Evolutionary conservation across 257 asterid genomes (phyloP).

Genomic region (Knoxia roxburghii): DNA sequence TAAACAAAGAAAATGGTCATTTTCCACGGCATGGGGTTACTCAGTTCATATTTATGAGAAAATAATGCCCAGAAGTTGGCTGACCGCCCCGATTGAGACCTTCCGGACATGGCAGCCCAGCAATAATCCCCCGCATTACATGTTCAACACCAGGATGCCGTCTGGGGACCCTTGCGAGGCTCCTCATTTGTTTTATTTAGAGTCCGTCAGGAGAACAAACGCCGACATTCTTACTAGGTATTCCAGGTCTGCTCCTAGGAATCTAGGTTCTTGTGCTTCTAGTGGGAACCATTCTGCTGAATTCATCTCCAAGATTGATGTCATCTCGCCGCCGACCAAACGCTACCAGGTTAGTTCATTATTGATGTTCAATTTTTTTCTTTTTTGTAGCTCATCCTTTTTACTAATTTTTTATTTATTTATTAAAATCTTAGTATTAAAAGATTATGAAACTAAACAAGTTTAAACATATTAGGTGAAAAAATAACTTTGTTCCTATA

Average conservation of each 20-base stretch:
- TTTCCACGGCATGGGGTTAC: slow-evolving; percentile 45
- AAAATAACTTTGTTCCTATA: no score
- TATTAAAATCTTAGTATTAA: background rate
- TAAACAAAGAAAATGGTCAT: slow-evolving; percentile 31
- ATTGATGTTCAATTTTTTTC: background rate
- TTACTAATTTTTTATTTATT: background rate
- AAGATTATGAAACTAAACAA: no score
- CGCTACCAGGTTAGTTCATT: slow-evolving; percentile 21
- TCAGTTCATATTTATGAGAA: slow-evolving; percentile 35
- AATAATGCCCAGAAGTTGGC: slow-evolving; percentile 29
- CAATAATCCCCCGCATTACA: slow-evolving; percentile 35
- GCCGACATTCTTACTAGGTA: slow-evolving; percentile 20
- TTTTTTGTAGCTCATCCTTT: background rate
- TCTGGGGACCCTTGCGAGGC: slow-evolving; percentile 37
- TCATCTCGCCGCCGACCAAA: slow-evolving; percentile 27
- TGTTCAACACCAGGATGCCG: slow-evolving; percentile 53
- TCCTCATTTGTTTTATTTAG: slow-evolving; percentile 51
- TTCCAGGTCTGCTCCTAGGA: slow-evolving; percentile 29
- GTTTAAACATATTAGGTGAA: no score
- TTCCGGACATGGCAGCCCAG: slow-evolving; percentile 33
- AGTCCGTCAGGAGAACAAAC: slow-evolving; percentile 13
- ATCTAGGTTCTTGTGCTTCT: slow-evolving; percentile 25
- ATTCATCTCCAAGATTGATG: slow-evolving; percentile 29
- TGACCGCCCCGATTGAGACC: slow-evolving; percentile 52
- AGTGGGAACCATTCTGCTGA: slow-evolving; percentile 44